Base-by-base conservation (phyloP, 164 flowering plant species). In the Dillenia suffruticosa region DNA sequence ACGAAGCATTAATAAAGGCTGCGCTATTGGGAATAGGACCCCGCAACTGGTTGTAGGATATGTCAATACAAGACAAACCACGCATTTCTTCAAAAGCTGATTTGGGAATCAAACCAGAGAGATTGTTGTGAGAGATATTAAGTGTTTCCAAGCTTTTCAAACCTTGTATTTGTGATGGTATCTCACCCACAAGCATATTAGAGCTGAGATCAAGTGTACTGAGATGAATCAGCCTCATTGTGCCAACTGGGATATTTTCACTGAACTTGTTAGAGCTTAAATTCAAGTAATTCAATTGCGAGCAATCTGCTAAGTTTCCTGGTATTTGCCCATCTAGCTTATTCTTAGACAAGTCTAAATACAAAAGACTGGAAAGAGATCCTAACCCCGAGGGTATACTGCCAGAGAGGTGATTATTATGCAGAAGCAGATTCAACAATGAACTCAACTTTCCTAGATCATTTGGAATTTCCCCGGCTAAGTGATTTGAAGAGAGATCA, bases 401-500 rank as follows among this genome's bases (percentile, higher is more conserved):
- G 5, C 75, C 77, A 5, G 75, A 67, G 5, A 77, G 65, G 0
- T 26, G 56, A 57, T 74, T 72, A n/a, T 60, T 40, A 32, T 48
- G 49, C 51, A 76, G 17, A 32, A 46, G 44, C 46, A 76, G 59
- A 5, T 71, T 65, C 55, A 62, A 32, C 67, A 76, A 48, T 19
- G 70, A 69, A 22, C 10, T 52, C 49, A 68, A 51, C 5, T 46
- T 63, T 10, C 58, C 67, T n/a, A 75, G 46, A 14, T 62, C 57
- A 7, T 26, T 59, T 7, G 70, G 74, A 12, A 68, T 62, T 7
- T 15, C 12, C 1, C 78, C 75, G 2, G 49, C 63, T 3, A 75
- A 45, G 12, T 47, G 46, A 50, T 65, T 75, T 24, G 40, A 24
- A 14, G 10, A 54, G 24, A 54, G 57, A 13, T 54, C 57, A 6